A percentile compares a stretch with the other conserved stretches of the same genome.
Evolutionary conservation across 2,329 filamentous ascomycete species (phyloP).

Genomic region (Curvularia sp.): DNA sequence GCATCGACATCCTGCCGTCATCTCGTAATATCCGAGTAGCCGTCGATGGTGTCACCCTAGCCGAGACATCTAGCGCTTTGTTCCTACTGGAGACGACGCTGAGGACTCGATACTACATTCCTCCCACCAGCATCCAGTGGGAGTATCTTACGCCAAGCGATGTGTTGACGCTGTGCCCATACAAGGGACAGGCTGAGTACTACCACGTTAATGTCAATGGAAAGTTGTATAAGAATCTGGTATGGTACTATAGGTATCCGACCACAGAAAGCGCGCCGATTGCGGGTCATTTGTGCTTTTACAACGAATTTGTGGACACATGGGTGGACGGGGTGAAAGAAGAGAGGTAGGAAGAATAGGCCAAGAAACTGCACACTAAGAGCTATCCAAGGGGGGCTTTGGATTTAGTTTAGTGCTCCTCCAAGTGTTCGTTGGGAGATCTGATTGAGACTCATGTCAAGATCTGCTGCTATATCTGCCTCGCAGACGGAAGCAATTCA

Average conservation of each 20-base stretch:
- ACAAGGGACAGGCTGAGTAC: conserved; percentile 71
- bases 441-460: background rate
- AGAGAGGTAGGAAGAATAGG: conserved; percentile 13
- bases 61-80: conserved; percentile 52
- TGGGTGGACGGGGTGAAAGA: conserved; percentile 61
- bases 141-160: conserved; percentile 58
- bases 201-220: conserved; percentile 62
- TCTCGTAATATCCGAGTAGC: conserved; percentile 61
- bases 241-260: conserved; percentile 69
- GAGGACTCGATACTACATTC: conserved; percentile 66
- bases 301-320: conserved; percentile 73
- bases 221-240: conserved; percentile 57
- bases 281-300: conserved; percentile 67
- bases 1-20: conserved; percentile 67
- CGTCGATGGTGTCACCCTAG: conserved; percentile 57
- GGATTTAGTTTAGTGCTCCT: too few species aligned
- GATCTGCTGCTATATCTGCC: background rate
- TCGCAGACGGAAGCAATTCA: background rate
- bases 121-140: conserved; percentile 59
- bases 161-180: conserved; percentile 67
- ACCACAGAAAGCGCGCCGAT: conserved; percentile 63
- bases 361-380: too few species aligned
- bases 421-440: background rate
- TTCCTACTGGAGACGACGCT: conserved; percentile 69
- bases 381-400: background rate